phyloP scores from a whole-genome alignment of 2,329 filamentous ascomycete genomes.

The Fragosphaeria purpurea region DNA sequence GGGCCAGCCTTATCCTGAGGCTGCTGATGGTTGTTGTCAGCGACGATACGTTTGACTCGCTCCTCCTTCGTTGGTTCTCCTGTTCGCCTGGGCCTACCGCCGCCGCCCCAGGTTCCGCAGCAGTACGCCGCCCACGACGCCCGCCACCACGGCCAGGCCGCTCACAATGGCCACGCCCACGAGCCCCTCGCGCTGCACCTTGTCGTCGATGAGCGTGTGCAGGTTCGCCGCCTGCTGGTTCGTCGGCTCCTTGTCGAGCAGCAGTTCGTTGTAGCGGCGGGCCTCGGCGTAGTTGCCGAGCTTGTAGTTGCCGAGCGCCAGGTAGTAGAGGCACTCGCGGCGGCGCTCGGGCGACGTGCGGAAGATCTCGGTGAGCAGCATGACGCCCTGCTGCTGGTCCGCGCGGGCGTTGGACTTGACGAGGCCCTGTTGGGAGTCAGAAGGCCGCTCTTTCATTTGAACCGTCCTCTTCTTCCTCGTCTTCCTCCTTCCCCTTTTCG shows the following conservation, averaged over 20 bases:
- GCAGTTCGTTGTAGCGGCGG: constrained; percentile 82
- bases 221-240: constrained; percentile 88
- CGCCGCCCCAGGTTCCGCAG: constrained; percentile 64
- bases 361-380: constrained; percentile 93
- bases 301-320: constrained; percentile 96
- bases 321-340: constrained; percentile 96
- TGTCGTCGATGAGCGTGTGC: constrained; percentile 83
- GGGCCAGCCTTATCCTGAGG: neutral
- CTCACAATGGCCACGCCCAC: constrained; percentile 93
- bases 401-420: constrained; percentile 80
- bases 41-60: no score
- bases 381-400: constrained; percentile 91
- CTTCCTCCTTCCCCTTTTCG: no score
- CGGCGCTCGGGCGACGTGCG: constrained; percentile 84
- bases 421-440: constrained; percentile 54
- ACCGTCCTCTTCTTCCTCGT: no score
- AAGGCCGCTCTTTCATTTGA: neutral
- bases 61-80: no score
- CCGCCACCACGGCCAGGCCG: constrained; percentile 82
- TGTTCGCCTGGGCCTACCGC: constrained; percentile 25
- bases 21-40: no score
- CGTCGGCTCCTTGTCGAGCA: constrained; percentile 80
- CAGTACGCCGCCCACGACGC: constrained; percentile 82
- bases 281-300: constrained; percentile 95
- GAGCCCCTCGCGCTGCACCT: constrained; percentile 87